Evolutionary conservation across 805 yeast species (phyloP).

Genomic region (Candida nemodendra): DNA sequence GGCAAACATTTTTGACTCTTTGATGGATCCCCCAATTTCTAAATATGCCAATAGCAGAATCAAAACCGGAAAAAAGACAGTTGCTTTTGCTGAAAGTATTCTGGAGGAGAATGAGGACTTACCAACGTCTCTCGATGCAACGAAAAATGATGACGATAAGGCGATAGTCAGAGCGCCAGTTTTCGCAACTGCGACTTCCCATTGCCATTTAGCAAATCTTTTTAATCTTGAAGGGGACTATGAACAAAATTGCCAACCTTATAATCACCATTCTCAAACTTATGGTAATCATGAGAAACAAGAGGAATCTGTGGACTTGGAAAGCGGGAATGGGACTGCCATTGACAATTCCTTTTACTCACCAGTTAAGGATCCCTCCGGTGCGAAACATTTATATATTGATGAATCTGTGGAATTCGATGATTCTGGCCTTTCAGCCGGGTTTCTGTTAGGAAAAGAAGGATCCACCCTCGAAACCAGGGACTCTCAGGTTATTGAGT

Average conservation of each 20-base stretch:
- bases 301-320: neutral
- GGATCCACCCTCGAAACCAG: no score
- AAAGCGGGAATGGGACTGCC: slow-evolving; percentile 1
- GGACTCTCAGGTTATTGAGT: no score
- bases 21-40: slow-evolving; percentile 15
- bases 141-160: no score
- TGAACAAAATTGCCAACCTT: neutral
- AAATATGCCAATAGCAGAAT: slow-evolving; percentile 10
- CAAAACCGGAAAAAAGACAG: slow-evolving; percentile 11
- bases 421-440: no score
- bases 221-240: neutral
- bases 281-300: neutral
- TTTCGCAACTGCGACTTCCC: no score
- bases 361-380: no score
- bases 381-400: no score
- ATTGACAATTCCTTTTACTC: slow-evolving; percentile 6
- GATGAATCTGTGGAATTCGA: no score
- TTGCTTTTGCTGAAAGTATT: slow-evolving; percentile 8
- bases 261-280: neutral
- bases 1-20: slow-evolving; percentile 10
- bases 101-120: slow-evolving; percentile 1
- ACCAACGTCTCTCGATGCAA: no score
- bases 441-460: no score
- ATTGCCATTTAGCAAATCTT: slow-evolving; percentile 1
- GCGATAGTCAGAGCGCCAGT: no score